Conservation (phyloP, 2,329 filamentous ascomycete species). For the Alternaria sp. region DNA sequence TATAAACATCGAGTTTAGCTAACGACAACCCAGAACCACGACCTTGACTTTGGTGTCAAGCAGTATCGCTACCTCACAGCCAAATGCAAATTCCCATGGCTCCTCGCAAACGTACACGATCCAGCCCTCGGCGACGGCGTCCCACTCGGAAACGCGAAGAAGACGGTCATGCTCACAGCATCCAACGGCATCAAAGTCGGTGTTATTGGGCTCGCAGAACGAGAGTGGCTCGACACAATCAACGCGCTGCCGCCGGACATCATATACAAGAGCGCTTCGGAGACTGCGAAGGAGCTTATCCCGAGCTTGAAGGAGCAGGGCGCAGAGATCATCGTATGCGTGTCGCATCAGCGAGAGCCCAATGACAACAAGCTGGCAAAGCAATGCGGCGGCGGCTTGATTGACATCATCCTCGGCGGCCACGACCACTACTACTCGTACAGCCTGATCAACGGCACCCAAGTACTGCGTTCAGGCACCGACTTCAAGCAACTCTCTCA, state of each 20-base stretch:
- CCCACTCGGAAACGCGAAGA: slow-evolving; percentile 76
- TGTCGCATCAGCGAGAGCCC: slow-evolving; percentile 86
- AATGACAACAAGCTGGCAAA: slow-evolving; percentile 87
- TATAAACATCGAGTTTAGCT: slow-evolving; percentile 5
- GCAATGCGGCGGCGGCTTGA: slow-evolving; percentile 70
- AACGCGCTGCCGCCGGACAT: slow-evolving; percentile 83
- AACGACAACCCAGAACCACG: slow-evolving; percentile 71
- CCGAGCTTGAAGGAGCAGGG: slow-evolving; percentile 76
- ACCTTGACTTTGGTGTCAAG: slow-evolving; percentile 86
- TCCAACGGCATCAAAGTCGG: slow-evolving; percentile 87
- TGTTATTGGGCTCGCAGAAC: slow-evolving; percentile 82
- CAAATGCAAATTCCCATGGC: slow-evolving; percentile 86
- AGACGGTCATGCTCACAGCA: slow-evolving; percentile 77
- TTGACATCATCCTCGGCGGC: slow-evolving; percentile 86
- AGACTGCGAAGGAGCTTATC: slow-evolving; percentile 76
- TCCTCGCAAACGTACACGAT: slow-evolving; percentile 87
- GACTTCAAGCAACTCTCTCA: slow-evolving; percentile 95
- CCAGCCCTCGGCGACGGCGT: slow-evolving; percentile 77
- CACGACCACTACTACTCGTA: slow-evolving; percentile 92
- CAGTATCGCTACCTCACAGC: slow-evolving; percentile 76
- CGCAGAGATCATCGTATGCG: slow-evolving; percentile 79
- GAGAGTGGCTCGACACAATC: slow-evolving; percentile 88
- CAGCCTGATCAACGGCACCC: slow-evolving; percentile 75
- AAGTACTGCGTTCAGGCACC: slow-evolving; percentile 84
- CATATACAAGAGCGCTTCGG: slow-evolving; percentile 78